Evolutionary conservation across 106 monocot species (phyloP), one percentile per base, ranked within the genome.

Genomic region (Dendrobium catenatum): DNA sequence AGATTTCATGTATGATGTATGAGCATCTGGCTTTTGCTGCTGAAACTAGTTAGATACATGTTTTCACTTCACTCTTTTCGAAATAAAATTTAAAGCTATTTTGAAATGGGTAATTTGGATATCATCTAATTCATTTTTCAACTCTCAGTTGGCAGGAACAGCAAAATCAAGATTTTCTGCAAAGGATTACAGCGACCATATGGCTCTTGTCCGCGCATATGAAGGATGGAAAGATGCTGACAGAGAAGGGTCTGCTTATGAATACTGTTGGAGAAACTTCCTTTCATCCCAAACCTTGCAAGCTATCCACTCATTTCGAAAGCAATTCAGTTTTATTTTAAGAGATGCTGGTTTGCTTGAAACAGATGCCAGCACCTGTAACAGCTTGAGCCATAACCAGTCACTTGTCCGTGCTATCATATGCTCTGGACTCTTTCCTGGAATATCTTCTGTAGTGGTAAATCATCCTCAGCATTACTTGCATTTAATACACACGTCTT

Each of bases 141-240:
- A 44, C 74, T 55, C 43, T 61, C 47, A 99, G 99, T 83, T 99
- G 80, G 99, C 99, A 55, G 99, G 99, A 46, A 93, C 95, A 77
- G 99, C 99, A 80, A 99, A 99, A 84, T 90, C 95, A 82, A 93
- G 95, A 85, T 99, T 99, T 76, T 93, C 99, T 80, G 88, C 99
- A 15, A 99, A 99, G 83, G 99, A 99, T 81, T 99, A 99, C 76
- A 99, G 99, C 81, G 99, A 99, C 82, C 99, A 99, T 80, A 99
- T 99, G 99, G 95, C 99, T 66, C 91, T 99, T 78, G 93, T 99
- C 6, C 93, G 99, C 79, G 99, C 99, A 74, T 99, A 91, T 46
- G 99, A 99, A 78, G 99, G 99, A 79, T 99, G 93, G 95, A 99
- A 99, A 86, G 86, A 93, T 84, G 95, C 99, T 75, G 99, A 99